Base-by-base conservation (phyloP, 2,329 filamentous ascomycete genomes). In the Rutstroemia sp. region DNA sequence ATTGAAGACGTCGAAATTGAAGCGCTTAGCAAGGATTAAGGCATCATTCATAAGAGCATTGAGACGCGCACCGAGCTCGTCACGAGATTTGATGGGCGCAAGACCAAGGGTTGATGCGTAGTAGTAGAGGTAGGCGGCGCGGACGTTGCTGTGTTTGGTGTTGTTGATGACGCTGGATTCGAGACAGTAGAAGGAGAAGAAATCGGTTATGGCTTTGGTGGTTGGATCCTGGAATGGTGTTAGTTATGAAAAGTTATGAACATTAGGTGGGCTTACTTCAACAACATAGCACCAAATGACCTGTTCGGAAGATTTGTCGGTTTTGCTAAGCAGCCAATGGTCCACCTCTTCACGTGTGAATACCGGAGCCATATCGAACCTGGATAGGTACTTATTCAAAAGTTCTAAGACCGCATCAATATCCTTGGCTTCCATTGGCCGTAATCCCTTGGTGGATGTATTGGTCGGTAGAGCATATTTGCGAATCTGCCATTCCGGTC, bases 61-160 rank as follows among this genome's bases (percentile, higher is more conserved):
- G 61, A 99, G 79, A 25, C 92, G 85, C n/a, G 78, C 75, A 74
- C 92, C 92, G 63, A 95, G 78, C 30, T 82, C 82, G 16, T 71
- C 55, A 63, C 75, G 79, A 65, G 83, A 74, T 8, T 76, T 67
- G 4, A 82, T 77, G 45, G 76, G 72, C 2, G 73, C 69, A 62
- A 96, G 87, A 10, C 86, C 92, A 5, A 81, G 77, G 67, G 96
- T 90, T 6, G 87, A 88, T 57, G 89, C 94, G 70, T 99, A 99
- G 79, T 99, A 99, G 77, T 92, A 99, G 55, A 97, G 81, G 73
- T 99, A 99, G 30, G 94, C 94, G 3, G 92, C 94, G 63, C 86
- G 87, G 67, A 99, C 85, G 57, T 84, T 82, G 58, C 83, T 80
- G 74, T 95, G 87, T 70, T 88, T 88, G 47, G 82, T 76, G 68